A percentile compares a stretch with the other conserved stretches of the same genome.
Evolutionary conservation across 345 rosid species (phyloP).

Genomic region (Citrus cavaleriei): DNA sequence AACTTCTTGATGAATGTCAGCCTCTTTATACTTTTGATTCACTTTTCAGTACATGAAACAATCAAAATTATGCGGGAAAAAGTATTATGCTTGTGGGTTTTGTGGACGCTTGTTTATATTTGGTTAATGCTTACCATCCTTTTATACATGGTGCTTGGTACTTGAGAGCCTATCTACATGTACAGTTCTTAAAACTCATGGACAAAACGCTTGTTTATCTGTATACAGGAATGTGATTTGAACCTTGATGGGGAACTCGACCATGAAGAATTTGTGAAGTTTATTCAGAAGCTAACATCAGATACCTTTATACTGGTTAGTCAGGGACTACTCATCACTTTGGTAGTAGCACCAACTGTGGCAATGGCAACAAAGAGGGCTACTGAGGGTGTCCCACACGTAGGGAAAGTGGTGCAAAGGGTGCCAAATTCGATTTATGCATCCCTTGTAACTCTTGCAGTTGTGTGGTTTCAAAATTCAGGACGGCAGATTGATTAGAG

Average conservation of each 20-base stretch:
- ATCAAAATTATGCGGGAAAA: neutral
- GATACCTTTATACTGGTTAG: constrained; percentile 67
- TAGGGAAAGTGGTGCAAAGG: constrained; percentile 81
- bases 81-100: too few relatives aligned
- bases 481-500: constrained; percentile 19
- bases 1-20: neutral
- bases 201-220: neutral
- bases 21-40: neutral
- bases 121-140: too few relatives aligned
- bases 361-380: constrained; percentile 83
- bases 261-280: constrained; percentile 73
- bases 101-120: too few relatives aligned
- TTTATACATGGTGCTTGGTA: neutral
- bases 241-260: constrained; percentile 76
- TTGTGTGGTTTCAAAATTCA: constrained; percentile 54
- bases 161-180: neutral
- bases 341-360: constrained; percentile 87
- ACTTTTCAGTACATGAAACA: neutral
- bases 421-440: constrained; percentile 78
- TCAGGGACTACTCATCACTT: constrained; percentile 70
- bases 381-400: constrained; percentile 83
- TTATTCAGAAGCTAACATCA: constrained; percentile 50
- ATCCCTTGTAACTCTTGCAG: constrained; percentile 76
- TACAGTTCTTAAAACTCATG: neutral
- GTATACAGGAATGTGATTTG: constrained; percentile 57